These are phyloP conservation scores for Capsicum chinense DNA, from an alignment of 257 asterid species.

Conservation along the genomic window DNA sequence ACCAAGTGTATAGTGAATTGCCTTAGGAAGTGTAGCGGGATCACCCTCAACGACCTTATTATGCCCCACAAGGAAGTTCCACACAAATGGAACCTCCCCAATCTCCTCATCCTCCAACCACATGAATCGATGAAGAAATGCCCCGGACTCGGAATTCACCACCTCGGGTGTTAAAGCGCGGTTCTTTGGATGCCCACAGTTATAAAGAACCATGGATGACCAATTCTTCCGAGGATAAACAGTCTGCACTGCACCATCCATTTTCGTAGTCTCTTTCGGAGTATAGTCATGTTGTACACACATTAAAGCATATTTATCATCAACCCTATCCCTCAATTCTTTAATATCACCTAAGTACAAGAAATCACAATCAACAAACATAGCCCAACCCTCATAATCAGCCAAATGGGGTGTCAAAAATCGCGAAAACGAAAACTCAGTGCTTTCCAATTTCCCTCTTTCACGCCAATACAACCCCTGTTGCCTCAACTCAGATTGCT, in stretches of 20 bases:
- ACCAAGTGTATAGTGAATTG: conserved; percentile 82
- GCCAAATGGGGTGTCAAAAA: conserved; percentile 74
- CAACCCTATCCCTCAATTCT: conserved; percentile 58
- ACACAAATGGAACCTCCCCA: conserved; percentile 80
- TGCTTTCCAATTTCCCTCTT: conserved; percentile 81
- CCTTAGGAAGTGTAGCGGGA: conserved; percentile 62
- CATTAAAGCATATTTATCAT: conserved; percentile 77
- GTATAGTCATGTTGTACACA: conserved; percentile 89
- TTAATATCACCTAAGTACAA: conserved; percentile 66
- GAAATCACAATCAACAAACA: conserved; percentile 94
- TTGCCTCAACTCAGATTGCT: conserved; percentile 71
- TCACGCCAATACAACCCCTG: conserved; percentile 78
- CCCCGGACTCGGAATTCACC: conserved; percentile 79
- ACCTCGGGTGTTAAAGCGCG: conserved; percentile 62
- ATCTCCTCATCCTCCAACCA: conserved; percentile 83
- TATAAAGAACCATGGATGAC: conserved; percentile 93
- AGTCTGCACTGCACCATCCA: conserved; percentile 89
- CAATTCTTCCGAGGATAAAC: conserved; percentile 90
- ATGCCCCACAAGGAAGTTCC: conserved; percentile 90
- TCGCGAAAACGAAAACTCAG: conserved; percentile 82
- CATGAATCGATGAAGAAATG: conserved; percentile 80
- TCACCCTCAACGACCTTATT: conserved; percentile 71
- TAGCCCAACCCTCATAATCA: conserved; percentile 74
- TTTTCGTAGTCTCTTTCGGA: conserved; percentile 83
- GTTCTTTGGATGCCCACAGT: conserved; percentile 77